Evolutionary conservation across 2,329 filamentous ascomycete genomes (phyloP), one percentile per base, ranked within the genome.

Genomic region (Amauroascus verrucosus): DNA sequence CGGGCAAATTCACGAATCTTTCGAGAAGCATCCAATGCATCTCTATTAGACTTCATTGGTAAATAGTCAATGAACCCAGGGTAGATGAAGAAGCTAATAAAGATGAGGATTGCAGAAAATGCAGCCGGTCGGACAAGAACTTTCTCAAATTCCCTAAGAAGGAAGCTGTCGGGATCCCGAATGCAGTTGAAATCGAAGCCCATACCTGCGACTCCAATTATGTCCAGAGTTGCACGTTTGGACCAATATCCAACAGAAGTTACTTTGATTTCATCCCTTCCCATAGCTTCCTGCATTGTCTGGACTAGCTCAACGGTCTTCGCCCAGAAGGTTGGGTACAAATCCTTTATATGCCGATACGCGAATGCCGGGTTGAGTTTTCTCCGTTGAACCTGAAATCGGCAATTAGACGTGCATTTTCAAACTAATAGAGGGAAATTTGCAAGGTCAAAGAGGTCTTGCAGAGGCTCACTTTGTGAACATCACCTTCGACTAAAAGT

Each of bases 401-500:
- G 37, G 8, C 9, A 8, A 16, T 18, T 14, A 4, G 14, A 3
- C 33, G n/a, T 13, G 33, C 6, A 16, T 14, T 3, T 13, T 6
- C 14, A 5, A 37, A 4, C 14, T 37, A 30, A 4, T 18, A 16
- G 24, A n/a, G 14, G 26, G n/a, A 7, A 37, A 28, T n/a, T n/a
- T n/a, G n/a, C n/a, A n/a, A n/a, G n/a, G n/a, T n/a, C n/a, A n/a
- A n/a, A 18, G n/a, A 22, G 14, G 20, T n/a, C 24, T 8, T 30
- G 20, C 4, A 13, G 13, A 38, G 33, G n/a, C 57, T 14, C 61
- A 80, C 73, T 71, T 85, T 93, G 68, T 96, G 91, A 62, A 90
- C 86, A 11, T 94, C 86, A n/a, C 90, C 90, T 68, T 96, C 90
- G 1, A 88, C 86, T 9, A 96, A 73, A 35, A 96, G 70, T 9